Evolutionary conservation across 148 eudicot genomes (phyloP).

Genomic region (Rhododendron henanense): DNA sequence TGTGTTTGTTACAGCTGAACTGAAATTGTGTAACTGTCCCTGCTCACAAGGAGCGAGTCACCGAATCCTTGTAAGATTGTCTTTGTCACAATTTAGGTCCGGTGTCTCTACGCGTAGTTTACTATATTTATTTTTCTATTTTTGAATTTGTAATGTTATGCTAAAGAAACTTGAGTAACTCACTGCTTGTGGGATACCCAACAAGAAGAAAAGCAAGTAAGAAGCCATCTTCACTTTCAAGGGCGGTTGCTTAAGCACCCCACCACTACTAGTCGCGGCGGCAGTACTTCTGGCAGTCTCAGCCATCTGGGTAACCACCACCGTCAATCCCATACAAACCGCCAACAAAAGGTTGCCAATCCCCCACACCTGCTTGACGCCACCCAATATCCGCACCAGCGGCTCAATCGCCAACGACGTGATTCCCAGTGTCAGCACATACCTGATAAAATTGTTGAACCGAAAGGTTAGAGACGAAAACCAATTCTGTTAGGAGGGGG

Average conservation of each 20-base stretch:
- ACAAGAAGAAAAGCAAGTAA: background rate
- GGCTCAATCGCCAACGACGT: constrained; percentile 49
- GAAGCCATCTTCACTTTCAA: background rate
- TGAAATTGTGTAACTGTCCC: too few species aligned
- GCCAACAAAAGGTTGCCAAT: constrained; percentile 48
- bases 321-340: constrained; percentile 34
- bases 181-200: constrained; percentile 8
- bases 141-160: background rate
- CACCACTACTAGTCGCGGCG: background rate
- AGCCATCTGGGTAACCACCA: constrained; percentile 28
- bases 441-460: background rate
- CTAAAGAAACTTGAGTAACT: background rate
- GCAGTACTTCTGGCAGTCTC: background rate
- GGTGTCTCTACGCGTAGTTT: too few species aligned
- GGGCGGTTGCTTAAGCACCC: background rate
- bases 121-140: too few species aligned
- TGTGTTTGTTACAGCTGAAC: too few species aligned
- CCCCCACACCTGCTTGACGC: constrained; percentile 67
- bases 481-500: background rate
- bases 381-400: constrained; percentile 30
- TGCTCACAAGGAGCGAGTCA: too few species aligned
- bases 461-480: background rate
- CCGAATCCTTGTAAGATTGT: too few species aligned
- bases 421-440: constrained; percentile 40
- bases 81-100: too few species aligned